Conservation (phyloP, 805 yeast species). For the Metschnikowia lochheadii region DNA sequence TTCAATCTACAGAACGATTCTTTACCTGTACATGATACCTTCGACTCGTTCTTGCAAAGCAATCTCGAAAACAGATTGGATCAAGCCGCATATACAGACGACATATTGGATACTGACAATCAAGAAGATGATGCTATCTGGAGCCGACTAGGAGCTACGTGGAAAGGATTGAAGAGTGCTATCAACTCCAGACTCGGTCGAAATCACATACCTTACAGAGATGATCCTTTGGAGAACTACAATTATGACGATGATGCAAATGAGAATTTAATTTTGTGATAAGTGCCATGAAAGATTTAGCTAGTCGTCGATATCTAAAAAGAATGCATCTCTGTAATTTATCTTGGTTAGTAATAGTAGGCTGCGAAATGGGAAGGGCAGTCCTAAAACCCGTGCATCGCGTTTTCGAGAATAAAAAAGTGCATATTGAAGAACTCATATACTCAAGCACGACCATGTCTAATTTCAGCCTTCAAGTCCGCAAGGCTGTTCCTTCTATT, state of each 20-base stretch:
- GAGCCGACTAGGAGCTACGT: constrained; percentile 25
- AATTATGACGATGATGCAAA: constrained; percentile 35
- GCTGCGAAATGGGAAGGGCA: neutral
- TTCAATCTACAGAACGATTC: constrained; percentile 27
- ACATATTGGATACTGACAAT: neutral
- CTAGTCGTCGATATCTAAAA: neutral
- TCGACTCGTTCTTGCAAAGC: neutral
- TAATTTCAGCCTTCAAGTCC: constrained; percentile 52
- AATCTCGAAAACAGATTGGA: constrained; percentile 3
- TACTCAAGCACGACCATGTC: constrained; percentile 26
- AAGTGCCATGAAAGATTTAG: neutral
- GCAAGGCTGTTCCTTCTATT: constrained; percentile 80
- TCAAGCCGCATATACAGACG: neutral
- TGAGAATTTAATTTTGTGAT: constrained; percentile 29
- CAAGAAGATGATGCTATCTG: constrained; percentile 17
- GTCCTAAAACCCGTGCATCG: constrained; percentile 5
- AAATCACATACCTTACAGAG: constrained; percentile 16
- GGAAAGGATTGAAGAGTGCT: constrained; percentile 21
- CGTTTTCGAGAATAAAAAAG: neutral
- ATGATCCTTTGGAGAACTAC: constrained; percentile 28
- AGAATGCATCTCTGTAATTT: neutral
- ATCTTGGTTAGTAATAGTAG: neutral
- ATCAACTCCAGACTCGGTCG: constrained; percentile 15
- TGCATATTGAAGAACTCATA: neutral
- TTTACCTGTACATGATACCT: neutral